Evolutionary conservation across 192 early-diverging fungal genomes (phyloP), one percentile per base, ranked within the genome.

Genomic region (Gigaspora rosea): DNA sequence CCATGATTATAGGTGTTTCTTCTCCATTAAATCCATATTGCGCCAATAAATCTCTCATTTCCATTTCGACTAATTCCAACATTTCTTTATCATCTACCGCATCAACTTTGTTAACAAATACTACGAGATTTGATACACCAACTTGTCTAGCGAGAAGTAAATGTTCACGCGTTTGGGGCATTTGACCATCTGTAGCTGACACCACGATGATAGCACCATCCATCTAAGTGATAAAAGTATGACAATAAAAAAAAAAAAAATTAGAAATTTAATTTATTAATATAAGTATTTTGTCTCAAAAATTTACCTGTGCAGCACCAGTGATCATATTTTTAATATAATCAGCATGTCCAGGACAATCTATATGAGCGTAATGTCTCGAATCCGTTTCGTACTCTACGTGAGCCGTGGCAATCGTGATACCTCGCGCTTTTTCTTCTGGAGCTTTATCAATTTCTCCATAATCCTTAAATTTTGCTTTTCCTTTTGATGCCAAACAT

Each of bases 321-420:
- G 97, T 97, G 85, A 95, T 95, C 92, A 95, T 94, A 89, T 95
- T 95, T 89, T 99, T 99, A 84, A 99, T 98, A 86, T 97, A 99
- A 90, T 99, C 98, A 71, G 95, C 93, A 89, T 99, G 98, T 58
- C 98, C 98, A 52, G 98, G 98, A 84, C 95, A 97, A 83, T 99
- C 96, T 3, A 98, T 93, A 80, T 97, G 95, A 12, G 96, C 95
- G 78, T 98, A 98, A 85, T 99, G 97, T 67, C 96, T 89, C 72
- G 81, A 88, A 48, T 74, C 78, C 20, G 96, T 98, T 88, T 99
- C 93, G 79, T 97, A 99, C 86, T 99, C 96, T 69, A 98, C 95
- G 82, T 98, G 96, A 47, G 97, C 95, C 8, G 94, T 94, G 72
- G 92, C 94, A 72, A 99, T 99, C 52, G 97, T 99, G 82, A 99